A percentile compares a stretch with the other conserved stretches of the same genome.
Evolutionary conservation across 495 filamentous ascomycete genomes (phyloP).

Genomic region (Neurospora intermedia): DNA sequence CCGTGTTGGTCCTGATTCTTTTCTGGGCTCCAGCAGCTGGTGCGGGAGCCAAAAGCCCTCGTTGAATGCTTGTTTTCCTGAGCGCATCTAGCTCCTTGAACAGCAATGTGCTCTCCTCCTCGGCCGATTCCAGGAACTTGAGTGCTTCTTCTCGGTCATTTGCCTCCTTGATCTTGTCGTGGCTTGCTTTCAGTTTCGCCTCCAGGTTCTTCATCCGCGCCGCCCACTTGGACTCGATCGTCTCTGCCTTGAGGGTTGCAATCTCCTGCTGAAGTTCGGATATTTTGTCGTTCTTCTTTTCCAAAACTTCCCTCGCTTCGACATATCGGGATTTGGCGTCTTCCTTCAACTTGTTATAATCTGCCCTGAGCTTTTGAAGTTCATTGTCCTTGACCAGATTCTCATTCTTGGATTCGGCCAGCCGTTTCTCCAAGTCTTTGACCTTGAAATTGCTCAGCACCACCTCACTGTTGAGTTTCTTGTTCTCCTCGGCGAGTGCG

Average conservation of each 20-base stretch:
- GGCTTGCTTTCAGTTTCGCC: conserved; percentile 9
- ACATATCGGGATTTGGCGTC: conserved; percentile 45
- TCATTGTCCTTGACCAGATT: conserved; percentile 38
- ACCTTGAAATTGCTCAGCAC: conserved; percentile 24
- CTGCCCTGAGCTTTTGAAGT: conserved; percentile 39
- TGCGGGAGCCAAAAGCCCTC: conserved; percentile 1
- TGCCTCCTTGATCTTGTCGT: conserved; percentile 5
- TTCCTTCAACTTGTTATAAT: conserved; percentile 48
- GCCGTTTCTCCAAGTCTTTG: conserved; percentile 33
- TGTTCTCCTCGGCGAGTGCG: conserved; percentile 37
- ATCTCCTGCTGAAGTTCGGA: conserved; percentile 26
- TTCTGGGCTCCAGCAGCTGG: neutral
- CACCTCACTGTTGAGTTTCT: conserved; percentile 31
- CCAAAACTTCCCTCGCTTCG: conserved; percentile 44
- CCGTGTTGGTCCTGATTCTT: conserved; percentile 2
- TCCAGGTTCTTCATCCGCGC: conserved; percentile 15
- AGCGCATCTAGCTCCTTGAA: conserved; percentile 14
- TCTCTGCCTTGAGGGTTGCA: conserved; percentile 17
- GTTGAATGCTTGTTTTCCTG: conserved; percentile 7
- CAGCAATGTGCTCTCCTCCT: conserved; percentile 10
- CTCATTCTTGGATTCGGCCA: conserved; percentile 28
- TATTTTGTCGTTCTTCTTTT: conserved; percentile 57
- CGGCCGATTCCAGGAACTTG: conserved; percentile 12
- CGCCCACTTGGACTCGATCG: conserved; percentile 10
- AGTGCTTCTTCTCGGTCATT: conserved; percentile 9